Evolutionary conservation across 495 filamentous ascomycete genomes (phyloP).

Genomic region (Baudoinia panamericana): DNA sequence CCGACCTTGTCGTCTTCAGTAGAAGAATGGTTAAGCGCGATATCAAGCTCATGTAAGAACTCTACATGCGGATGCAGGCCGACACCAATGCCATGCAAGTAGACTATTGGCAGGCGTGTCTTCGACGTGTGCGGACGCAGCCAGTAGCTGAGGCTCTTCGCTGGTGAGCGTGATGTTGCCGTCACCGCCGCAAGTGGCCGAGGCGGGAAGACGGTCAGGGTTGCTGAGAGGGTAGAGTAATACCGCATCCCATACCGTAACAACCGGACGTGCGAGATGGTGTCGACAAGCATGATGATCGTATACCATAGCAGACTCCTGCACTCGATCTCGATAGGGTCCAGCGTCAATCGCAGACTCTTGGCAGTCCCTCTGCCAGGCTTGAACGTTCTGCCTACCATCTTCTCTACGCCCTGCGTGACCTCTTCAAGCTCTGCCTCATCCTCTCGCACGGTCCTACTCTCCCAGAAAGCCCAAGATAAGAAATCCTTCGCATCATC

Average conservation of each 20-base stretch:
- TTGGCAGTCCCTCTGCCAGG: constrained; percentile 39
- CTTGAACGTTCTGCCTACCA: constrained; percentile 31
- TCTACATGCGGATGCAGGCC: constrained; percentile 20
- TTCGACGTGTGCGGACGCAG: constrained; percentile 21
- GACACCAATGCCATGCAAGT: constrained; percentile 26
- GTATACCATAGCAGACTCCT: constrained; percentile 52
- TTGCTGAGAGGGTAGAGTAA: constrained; percentile 6
- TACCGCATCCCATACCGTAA: constrained; percentile 16
- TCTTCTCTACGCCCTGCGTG: constrained; percentile 35
- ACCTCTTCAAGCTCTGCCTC: constrained; percentile 48
- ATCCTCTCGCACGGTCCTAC: constrained; percentile 27
- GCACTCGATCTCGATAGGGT: constrained; percentile 46
- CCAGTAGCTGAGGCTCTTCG: constrained; percentile 22
- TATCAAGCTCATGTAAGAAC: constrained; percentile 18
- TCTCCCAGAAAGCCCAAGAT: constrained; percentile 45
- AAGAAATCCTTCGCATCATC: constrained; percentile 56
- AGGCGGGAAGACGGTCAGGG: constrained; percentile 17
- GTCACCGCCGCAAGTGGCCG: constrained; percentile 19
- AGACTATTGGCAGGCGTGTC: constrained; percentile 20
- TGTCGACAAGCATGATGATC: constrained; percentile 20
- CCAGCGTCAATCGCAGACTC: constrained; percentile 52
- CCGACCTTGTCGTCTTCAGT: constrained; percentile 20
- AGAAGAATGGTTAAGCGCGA: constrained; percentile 2
- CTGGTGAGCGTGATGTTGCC: constrained; percentile 5
- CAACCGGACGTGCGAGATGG: constrained; percentile 13